A percentile compares a stretch with the other conserved stretches of the same genome.
These are phyloP conservation scores for Zanthoxylum bungeanum DNA, from an alignment of 345 rosid species.

Conservation along the genomic window DNA sequence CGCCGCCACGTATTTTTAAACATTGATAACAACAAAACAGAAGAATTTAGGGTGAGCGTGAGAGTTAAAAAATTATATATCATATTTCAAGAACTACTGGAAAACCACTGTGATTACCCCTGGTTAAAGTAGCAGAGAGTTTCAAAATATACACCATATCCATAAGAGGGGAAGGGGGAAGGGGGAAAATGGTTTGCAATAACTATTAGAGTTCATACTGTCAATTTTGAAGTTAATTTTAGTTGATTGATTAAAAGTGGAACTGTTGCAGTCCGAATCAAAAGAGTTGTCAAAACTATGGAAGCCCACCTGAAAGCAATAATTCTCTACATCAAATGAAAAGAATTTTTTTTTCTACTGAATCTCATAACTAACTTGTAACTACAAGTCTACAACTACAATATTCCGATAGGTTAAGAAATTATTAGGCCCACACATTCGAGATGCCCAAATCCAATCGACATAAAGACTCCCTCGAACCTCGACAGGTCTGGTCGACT, in stretches of 20 bases:
- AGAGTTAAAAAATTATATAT: not conserved
- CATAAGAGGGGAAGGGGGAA: not conserved
- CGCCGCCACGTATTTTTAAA: no score
- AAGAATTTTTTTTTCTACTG: not conserved
- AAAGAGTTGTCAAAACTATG: conserved; percentile 58
- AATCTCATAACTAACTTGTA: not conserved
- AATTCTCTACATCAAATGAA: not conserved
- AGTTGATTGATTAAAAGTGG: conserved; percentile 76
- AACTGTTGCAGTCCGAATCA: conserved; percentile 62
- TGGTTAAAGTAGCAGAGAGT: not conserved
- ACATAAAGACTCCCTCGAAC: no score
- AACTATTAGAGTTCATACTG: conserved; percentile 38
- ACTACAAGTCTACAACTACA: no score
- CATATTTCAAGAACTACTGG: not conserved
- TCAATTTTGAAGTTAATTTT: conserved; percentile 66
- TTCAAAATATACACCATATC: not conserved
- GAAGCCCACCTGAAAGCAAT: conserved; percentile 76
- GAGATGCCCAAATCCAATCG: no score
- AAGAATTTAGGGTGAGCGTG: not conserved
- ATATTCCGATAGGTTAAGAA: no score
- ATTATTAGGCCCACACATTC: not conserved
- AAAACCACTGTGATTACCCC: not conserved
- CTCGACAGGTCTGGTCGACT: no score
- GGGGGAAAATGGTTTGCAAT: not conserved
- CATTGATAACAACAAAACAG: not conserved